These are phyloP conservation scores for Alliaria petiolata DNA, from an alignment of 345 rosid species.

Conservation along the genomic window DNA sequence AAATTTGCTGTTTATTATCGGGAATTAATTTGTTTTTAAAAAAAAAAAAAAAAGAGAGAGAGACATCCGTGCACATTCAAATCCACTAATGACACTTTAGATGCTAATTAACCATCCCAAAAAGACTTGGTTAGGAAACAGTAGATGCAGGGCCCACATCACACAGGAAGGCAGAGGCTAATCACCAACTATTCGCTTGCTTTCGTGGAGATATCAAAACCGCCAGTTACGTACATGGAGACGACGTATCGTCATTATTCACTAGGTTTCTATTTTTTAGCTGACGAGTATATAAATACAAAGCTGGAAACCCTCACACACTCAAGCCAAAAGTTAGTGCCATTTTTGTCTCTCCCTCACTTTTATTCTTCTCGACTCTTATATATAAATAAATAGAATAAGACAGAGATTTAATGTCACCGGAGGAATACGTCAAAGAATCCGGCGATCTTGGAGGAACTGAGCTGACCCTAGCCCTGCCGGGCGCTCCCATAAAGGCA, in stretches of 20 bases:
- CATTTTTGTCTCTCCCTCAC: slow-evolving; percentile 19
- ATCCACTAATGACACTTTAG: not conserved
- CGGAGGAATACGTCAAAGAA: slow-evolving; percentile 26
- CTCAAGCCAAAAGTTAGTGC: slow-evolving; percentile 17
- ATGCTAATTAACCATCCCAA: not conserved
- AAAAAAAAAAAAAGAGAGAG: no score
- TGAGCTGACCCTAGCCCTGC: slow-evolving; percentile 56
- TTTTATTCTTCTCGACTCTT: not conserved
- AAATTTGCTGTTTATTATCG: not conserved
- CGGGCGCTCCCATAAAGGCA: slow-evolving; percentile 35
- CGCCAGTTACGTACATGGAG: slow-evolving; percentile 7
- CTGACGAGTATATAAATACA: slow-evolving; percentile 7
- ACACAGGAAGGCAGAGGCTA: slow-evolving; percentile 14
- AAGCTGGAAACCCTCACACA: not conserved
- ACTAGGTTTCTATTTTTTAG: slow-evolving; percentile 1
- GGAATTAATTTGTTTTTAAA: not conserved
- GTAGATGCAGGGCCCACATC: not conserved
- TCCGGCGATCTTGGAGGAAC: slow-evolving; percentile 43
- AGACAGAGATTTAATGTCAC: slow-evolving; percentile 18
- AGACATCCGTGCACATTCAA: not conserved
- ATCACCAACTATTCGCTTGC: slow-evolving; percentile 12
- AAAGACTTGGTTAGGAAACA: not conserved
- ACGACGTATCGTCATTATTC: slow-evolving; percentile 52
- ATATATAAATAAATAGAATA: not conserved
- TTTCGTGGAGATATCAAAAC: slow-evolving; percentile 43